Percentiles rank a stretch among this genome's conserved stretches.
Conservation (phyloP, 2,329 filamentous ascomycete genomes). For the Fonsecaea monophora region DNA sequence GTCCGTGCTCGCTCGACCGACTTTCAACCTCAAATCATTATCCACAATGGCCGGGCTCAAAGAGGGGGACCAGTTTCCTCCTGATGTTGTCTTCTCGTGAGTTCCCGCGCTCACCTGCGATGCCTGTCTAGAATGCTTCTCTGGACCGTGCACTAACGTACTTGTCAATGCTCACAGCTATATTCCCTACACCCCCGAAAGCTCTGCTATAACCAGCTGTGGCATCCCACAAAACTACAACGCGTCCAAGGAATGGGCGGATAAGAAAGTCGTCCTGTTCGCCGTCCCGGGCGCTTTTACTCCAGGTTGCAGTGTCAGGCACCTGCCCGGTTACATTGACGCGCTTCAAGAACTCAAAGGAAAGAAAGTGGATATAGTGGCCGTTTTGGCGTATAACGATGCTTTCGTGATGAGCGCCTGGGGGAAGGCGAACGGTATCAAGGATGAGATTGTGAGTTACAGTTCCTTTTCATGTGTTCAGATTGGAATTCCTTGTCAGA, state of each 20-base stretch:
- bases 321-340: conserved; percentile 80
- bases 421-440: conserved; percentile 85
- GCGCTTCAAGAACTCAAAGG: conserved; percentile 72
- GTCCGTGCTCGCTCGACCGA: neutral
- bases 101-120: conserved; percentile 37
- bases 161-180: conserved; percentile 59
- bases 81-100: conserved; percentile 77
- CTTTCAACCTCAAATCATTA: neutral
- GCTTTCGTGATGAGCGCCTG: conserved; percentile 86
- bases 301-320: conserved; percentile 80
- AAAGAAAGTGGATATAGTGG: conserved; percentile 83
- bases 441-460: conserved; percentile 68
- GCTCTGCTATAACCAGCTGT: conserved; percentile 72
- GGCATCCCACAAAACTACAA: conserved; percentile 79
- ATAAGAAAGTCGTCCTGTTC: conserved; percentile 75
- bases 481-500: neutral
- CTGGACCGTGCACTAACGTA: conserved; percentile 22
- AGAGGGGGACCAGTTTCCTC: conserved; percentile 82
- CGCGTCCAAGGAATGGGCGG: conserved; percentile 75
- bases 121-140: conserved; percentile 5
- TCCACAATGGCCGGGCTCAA: conserved; percentile 70
- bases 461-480: neutral
- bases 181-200: conserved; percentile 76
- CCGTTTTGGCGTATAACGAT: conserved; percentile 85
- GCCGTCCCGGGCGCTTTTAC: conserved; percentile 81